phyloP scores from a whole-genome alignment of 1,284 basidiomycete species.

The Earliella scabrosa region DNA sequence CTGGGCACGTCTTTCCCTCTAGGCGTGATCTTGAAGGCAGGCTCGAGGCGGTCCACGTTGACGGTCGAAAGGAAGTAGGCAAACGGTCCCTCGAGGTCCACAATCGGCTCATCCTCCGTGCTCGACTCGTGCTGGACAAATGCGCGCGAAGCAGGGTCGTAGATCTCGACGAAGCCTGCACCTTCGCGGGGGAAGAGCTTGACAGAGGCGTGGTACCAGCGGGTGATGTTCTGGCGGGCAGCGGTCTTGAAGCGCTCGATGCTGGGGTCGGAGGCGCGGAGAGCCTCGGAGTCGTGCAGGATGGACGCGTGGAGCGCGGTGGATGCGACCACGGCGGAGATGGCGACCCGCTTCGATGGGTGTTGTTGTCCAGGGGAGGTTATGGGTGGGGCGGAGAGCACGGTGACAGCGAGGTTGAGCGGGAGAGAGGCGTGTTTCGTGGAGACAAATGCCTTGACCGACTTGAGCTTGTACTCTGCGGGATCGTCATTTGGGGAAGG shows the following conservation, averaged over 20 bases:
- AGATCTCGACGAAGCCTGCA: constrained; percentile 56
- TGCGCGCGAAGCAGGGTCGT: constrained; percentile 51
- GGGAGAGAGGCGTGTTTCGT: constrained; percentile 41
- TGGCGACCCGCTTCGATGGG: constrained; percentile 31
- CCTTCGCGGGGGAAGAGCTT: constrained; percentile 51
- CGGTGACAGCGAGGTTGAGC: constrained; percentile 64
- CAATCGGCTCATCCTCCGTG: constrained; percentile 37
- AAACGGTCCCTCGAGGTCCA: constrained; percentile 78
- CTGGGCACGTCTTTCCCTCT: constrained; percentile 42
- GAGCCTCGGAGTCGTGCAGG: constrained; percentile 77
- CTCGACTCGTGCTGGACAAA: constrained; percentile 52
- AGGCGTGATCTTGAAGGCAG: constrained; percentile 78
- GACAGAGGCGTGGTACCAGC: constrained; percentile 73
- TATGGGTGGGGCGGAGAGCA: constrained; percentile 42
- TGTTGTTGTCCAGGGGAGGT: constrained; percentile 12
- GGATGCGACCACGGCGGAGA: constrained; percentile 71
- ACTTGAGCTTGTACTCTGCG: constrained; percentile 53
- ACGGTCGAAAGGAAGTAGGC: constrained; percentile 84
- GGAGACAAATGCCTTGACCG: constrained; percentile 52
- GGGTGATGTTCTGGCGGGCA: constrained; percentile 72
- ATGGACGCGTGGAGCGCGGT: constrained; percentile 91
- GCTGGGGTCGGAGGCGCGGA: constrained; percentile 73
- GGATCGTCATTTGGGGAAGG: constrained; percentile 35
- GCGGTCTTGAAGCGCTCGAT: constrained; percentile 89
- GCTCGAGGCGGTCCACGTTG: constrained; percentile 85